These are phyloP conservation scores for Balamuthia mandrillaris DNA, from an alignment of 208 protist genomes.

Conservation along the genomic window DNA sequence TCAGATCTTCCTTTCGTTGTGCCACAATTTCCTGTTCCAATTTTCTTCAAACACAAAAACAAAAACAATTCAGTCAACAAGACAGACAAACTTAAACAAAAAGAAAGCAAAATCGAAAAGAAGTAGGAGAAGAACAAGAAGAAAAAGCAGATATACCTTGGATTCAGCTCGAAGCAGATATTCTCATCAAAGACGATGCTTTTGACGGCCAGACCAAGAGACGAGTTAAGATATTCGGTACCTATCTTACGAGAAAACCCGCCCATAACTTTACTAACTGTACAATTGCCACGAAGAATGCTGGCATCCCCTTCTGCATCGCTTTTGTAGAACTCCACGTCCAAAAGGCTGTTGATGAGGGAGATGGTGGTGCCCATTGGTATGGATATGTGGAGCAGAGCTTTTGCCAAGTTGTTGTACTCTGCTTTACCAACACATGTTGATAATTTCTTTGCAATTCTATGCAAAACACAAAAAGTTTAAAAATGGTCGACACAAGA, in stretches of 20 bases:
- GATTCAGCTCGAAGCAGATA: conserved; percentile 7
- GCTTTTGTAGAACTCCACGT: conserved; percentile 14
- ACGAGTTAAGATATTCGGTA: conserved; percentile 5
- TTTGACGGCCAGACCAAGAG: not conserved
- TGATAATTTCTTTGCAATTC: not conserved
- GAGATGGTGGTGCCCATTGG: conserved; percentile 16
- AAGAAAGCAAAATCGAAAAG: no score
- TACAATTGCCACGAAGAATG: not conserved
- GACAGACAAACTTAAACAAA: no score
- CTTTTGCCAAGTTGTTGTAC: not conserved
- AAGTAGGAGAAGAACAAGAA: not conserved
- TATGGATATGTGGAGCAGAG: not conserved
- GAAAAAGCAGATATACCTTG: not conserved
- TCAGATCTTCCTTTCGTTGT: no score
- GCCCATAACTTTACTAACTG: conserved; percentile 1
- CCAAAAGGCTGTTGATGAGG: not conserved
- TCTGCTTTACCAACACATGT: not conserved
- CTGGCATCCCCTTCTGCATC: no score
- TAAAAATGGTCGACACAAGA: not conserved
- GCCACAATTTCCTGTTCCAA: no score
- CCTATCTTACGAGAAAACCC: conserved; percentile 5
- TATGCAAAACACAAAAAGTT: not conserved
- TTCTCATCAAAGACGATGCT: not conserved
- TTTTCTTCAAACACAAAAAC: no score
- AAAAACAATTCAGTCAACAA: no score